These are phyloP conservation scores for Beta lomatogona DNA, from an alignment of 179 eudicot genomes.

Conservation along the genomic window DNA sequence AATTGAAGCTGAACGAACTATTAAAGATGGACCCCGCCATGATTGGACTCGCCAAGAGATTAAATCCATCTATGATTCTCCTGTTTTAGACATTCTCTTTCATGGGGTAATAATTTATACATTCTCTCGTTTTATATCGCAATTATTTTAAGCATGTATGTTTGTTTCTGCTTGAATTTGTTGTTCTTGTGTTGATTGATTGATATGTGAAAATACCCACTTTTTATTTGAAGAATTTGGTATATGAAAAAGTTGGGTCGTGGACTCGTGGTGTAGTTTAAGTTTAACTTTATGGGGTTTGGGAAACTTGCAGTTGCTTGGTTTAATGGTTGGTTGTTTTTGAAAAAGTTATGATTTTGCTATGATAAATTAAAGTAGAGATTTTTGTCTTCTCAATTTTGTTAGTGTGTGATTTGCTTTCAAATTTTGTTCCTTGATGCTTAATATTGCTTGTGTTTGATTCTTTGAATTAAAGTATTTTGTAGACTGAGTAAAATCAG, in stretches of 20 bases:
- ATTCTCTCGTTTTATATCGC: background rate
- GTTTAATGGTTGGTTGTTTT: background rate
- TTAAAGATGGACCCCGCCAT: conserved; percentile 66
- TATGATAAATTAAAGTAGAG: background rate
- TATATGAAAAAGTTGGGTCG: conserved; percentile 3
- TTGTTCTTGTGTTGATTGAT: conserved; percentile 11
- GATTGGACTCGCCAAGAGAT: conserved; percentile 72
- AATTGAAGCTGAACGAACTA: conserved; percentile 66
- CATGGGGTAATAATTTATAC: conserved; percentile 54
- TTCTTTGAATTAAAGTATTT: background rate
- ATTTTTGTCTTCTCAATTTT: background rate
- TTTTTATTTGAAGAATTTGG: background rate
- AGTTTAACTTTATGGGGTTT: background rate
- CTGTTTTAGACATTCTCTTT: conserved; percentile 89
- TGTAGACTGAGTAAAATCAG: background rate
- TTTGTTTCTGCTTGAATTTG: background rate
- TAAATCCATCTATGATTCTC: conserved; percentile 79
- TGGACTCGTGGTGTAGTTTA: background rate
- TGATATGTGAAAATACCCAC: background rate
- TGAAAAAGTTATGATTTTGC: background rate
- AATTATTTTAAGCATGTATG: background rate
- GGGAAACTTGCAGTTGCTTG: background rate
- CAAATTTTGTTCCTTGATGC: background rate
- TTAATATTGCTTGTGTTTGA: background rate
- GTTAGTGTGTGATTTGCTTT: background rate